phyloP scores from a whole-genome alignment of 2,329 filamentous ascomycete genomes.

The Apiospora rasikravindrae region DNA sequence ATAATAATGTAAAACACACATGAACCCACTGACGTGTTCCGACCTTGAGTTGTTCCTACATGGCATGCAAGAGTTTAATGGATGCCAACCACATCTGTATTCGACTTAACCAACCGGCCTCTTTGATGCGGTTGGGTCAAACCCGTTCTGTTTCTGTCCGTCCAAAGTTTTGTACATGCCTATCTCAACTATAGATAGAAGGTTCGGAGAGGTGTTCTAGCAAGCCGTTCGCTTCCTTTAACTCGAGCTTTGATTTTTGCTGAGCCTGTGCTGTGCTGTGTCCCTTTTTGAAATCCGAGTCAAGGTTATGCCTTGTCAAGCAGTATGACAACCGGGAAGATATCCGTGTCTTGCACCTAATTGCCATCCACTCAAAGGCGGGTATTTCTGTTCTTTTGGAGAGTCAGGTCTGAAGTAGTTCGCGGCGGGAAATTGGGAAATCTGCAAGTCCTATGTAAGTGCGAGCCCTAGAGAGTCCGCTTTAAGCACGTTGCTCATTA shows the following conservation, averaged over 20 bases:
- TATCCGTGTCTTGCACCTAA: not conserved
- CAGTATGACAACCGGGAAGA: not conserved
- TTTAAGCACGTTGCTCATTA: conserved; percentile 1
- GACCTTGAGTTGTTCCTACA: not conserved
- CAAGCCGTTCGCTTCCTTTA: not conserved
- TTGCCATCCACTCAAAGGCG: not conserved
- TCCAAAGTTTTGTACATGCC: not conserved
- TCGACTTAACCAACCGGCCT: not conserved
- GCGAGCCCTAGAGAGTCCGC: not conserved
- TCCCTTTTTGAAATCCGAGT: not conserved
- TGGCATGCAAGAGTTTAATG: not conserved
- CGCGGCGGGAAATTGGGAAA: not conserved
- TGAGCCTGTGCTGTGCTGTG: conserved; percentile 11
- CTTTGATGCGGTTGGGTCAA: not conserved
- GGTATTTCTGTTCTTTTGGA: conserved; percentile 2
- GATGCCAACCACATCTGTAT: not conserved
- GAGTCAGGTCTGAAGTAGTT: not conserved
- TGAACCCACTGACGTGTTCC: conserved; percentile 2
- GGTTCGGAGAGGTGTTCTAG: not conserved
- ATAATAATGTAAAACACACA: conserved; percentile 9
- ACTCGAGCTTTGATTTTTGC: conserved; percentile 1
- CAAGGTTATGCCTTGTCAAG: not conserved
- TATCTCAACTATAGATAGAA: conserved; percentile 9
- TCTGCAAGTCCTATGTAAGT: not conserved
- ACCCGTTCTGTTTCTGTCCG: not conserved